These are phyloP conservation scores for Umbellularia californica DNA, from an alignment of 164 flowering plant species.

Conservation along the genomic window DNA sequence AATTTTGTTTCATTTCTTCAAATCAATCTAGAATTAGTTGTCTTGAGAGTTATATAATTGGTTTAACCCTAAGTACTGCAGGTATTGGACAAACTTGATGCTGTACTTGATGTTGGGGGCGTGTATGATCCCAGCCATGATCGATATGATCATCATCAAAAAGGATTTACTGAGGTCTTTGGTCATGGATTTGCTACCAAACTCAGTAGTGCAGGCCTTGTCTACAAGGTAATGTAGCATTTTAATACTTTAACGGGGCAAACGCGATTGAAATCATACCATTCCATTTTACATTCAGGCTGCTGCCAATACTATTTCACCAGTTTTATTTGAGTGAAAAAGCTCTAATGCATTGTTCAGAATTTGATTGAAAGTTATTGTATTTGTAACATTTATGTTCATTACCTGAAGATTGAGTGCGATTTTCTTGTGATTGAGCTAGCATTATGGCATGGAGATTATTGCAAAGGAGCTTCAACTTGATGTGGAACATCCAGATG, in stretches of 20 bases:
- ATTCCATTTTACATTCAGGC: background rate
- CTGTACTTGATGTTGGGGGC: too few species aligned
- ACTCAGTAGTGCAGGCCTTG: too few species aligned
- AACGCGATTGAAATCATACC: background rate
- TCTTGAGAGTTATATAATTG: too few species aligned
- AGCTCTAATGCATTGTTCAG: background rate
- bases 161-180: too few species aligned
- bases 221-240: conserved; percentile 43
- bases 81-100: too few species aligned
- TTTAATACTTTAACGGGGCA: background rate
- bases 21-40: too few species aligned
- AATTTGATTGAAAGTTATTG: background rate
- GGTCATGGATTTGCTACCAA: too few species aligned
- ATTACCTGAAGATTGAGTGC: background rate
- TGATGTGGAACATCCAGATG: conserved; percentile 51
- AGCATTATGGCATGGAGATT: conserved; percentile 62
- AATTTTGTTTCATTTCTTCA: too few species aligned
- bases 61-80: too few species aligned
- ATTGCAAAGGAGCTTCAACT: conserved; percentile 61
- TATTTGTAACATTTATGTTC: background rate
- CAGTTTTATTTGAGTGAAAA: background rate
- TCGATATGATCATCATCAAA: too few species aligned
- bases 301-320: background rate
- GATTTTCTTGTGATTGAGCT: conserved; percentile 1
- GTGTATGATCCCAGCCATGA: too few species aligned